phyloP scores from a whole-genome alignment of 75 land plant species.

The Pinus taeda region DNA sequence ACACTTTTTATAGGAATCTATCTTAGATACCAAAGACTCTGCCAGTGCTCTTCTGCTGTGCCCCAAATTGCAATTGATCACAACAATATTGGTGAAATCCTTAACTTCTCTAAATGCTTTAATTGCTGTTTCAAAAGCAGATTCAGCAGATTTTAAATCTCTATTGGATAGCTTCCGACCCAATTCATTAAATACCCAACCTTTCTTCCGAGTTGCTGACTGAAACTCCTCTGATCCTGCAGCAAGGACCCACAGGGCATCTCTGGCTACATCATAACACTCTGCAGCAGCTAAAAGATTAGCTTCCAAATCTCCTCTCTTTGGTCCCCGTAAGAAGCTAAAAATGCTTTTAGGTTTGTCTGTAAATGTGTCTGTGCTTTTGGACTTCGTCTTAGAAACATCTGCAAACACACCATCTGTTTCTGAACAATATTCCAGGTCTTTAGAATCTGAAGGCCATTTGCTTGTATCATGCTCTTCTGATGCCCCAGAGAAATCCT shows the following conservation, averaged over 20 bases:
- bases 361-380: not conserved
- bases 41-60: constrained; percentile 93
- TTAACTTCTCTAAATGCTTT: constrained; percentile 70
- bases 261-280: constrained; percentile 79
- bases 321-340: constrained; percentile 50
- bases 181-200: constrained; percentile 96
- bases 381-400: not conserved
- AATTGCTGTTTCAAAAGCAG: constrained; percentile 77
- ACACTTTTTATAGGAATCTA: constrained; percentile 43
- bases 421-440: not conserved
- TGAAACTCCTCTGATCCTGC: constrained; percentile 41
- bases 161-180: constrained; percentile 76
- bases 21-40: constrained; percentile 70
- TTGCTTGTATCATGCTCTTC: not conserved
- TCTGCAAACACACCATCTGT: not conserved
- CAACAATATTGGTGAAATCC: constrained; percentile 78
- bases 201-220: constrained; percentile 68
- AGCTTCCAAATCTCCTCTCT: constrained; percentile 35
- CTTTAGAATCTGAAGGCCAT: not conserved
- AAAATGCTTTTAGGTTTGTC: constrained; percentile 52
- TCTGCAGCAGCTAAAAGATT: constrained; percentile 56
- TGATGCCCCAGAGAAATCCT: not conserved
- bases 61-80: constrained; percentile 86
- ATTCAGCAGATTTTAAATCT: constrained; percentile 65
- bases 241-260: constrained; percentile 42